These are phyloP conservation scores for Zopfia rhizophila DNA, from an alignment of 2,329 filamentous ascomycete species.

Conservation along the genomic window DNA sequence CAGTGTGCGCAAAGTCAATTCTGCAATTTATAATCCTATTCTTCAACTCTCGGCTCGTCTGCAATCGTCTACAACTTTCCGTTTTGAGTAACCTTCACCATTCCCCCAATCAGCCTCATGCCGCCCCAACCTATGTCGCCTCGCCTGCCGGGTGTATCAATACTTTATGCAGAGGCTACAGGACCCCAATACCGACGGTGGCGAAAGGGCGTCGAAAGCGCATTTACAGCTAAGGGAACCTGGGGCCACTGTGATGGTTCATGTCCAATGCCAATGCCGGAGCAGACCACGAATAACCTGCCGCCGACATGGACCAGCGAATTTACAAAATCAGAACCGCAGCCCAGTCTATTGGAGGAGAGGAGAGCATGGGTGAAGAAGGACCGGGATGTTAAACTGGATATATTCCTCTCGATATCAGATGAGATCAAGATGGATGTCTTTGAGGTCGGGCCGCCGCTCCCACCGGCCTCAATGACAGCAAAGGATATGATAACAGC, in stretches of 20 bases:
- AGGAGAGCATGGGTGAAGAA: slow-evolving; percentile 47
- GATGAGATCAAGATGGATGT: slow-evolving; percentile 52
- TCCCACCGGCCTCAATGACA: slow-evolving; percentile 43
- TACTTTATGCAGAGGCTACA: slow-evolving; percentile 37
- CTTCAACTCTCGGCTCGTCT: too few species aligned
- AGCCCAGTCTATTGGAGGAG: slow-evolving; percentile 46
- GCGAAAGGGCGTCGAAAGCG: slow-evolving; percentile 43
- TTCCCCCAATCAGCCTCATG: slow-evolving; percentile 10
- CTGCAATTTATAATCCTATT: too few species aligned
- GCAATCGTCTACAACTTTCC: too few species aligned
- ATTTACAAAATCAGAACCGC: slow-evolving; percentile 16
- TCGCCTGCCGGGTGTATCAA: slow-evolving; percentile 41
- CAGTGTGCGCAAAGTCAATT: neutral
- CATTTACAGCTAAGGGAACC: slow-evolving; percentile 41
- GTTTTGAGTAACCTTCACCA: too few species aligned
- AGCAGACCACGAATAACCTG: slow-evolving; percentile 32
- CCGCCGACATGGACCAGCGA: slow-evolving; percentile 31
- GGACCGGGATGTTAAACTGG: slow-evolving; percentile 49
- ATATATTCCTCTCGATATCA: slow-evolving; percentile 48
- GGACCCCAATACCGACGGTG: slow-evolving; percentile 46
- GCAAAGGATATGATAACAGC: slow-evolving; percentile 45
- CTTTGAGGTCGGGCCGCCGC: slow-evolving; percentile 45
- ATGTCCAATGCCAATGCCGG: slow-evolving; percentile 47
- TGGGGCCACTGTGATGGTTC: slow-evolving; percentile 48
- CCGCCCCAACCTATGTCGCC: slow-evolving; percentile 32